Base-by-base conservation (phyloP, 1,284 basidiomycete species). In the Puccinia horiana region DNA sequence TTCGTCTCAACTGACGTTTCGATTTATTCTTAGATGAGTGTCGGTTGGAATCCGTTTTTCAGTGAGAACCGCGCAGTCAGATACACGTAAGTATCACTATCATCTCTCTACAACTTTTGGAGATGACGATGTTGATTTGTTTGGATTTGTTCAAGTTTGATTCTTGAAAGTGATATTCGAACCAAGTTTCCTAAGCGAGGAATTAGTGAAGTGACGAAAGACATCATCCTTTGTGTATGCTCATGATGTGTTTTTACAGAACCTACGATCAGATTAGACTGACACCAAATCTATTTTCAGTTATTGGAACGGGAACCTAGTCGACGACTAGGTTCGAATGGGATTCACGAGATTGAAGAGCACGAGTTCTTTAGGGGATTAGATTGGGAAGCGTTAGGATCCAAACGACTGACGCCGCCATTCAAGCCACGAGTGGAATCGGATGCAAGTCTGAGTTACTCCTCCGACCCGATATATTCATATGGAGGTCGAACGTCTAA, bases 341-440 rank as follows among this genome's bases (percentile, higher is more conserved):
- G 97, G 97, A 86, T 92, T 96, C 0, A 90, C 80, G 96, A 99
- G 86, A 91, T 99, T 83, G 98, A 98, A 87, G 94, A 94, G 85
- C 97, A 99, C 86, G 89, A 94, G 0, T 99, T 99, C 89, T 99
- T 99, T 90, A 90, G 91, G 85, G 88, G 90, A 67, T 95, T 99
- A 86, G 95, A 98, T 88, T 98, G 95, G 94, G 89, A 90, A 67
- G 91, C 93, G 1, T 91, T 99, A 35, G 91, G 92, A 69, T 90
- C 90, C 85, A 97, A 97, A 87, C 94, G 96, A 86, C 92, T 96
- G 75, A 94, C 96, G 0, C 97, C 97, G 2, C 96, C 97, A 0
- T 99, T 99, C 90, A 99, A 98, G 87, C 97, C 97, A 20, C 90
- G 93, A 83, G 96, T 99, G 84, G 96, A 98, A 87, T 97, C 95